Conservation (phyloP, 139 green algal genomes). For the Ulvella scutata region DNA sequence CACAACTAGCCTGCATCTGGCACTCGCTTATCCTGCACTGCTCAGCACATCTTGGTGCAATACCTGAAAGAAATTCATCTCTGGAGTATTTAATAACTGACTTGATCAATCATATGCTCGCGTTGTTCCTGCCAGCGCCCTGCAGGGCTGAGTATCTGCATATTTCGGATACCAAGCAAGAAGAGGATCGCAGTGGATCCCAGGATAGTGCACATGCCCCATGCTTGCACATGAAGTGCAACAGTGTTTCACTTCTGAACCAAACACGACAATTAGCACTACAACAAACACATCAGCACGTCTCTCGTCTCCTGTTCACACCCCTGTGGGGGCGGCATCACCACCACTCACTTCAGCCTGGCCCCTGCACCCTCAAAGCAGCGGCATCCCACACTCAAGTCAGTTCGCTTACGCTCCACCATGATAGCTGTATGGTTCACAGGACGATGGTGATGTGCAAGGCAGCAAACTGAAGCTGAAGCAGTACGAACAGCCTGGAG, state of each 20-base stretch:
- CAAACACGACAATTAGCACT: not conserved
- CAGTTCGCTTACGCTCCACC: not conserved
- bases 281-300: not conserved
- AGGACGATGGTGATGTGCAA: not conserved
- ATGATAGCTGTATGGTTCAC: not conserved
- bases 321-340: not conserved
- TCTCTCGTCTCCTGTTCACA: not conserved
- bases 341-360: constrained; percentile 8
- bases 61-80: not conserved
- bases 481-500: constrained; percentile 36
- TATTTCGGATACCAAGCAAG: no score
- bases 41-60: not conserved
- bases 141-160: no score
- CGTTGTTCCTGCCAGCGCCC: no score
- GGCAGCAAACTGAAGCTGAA: constrained; percentile 11
- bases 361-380: not conserved
- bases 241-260: no score
- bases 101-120: no score
- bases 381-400: not conserved
- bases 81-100: no score
- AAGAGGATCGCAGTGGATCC: no score
- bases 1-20: not conserved
- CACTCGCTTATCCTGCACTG: not conserved
- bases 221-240: no score
- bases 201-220: no score